These are phyloP conservation scores for Globisporangium splendens DNA, from an alignment of 352 stramenopile species.

Conservation along the genomic window DNA sequence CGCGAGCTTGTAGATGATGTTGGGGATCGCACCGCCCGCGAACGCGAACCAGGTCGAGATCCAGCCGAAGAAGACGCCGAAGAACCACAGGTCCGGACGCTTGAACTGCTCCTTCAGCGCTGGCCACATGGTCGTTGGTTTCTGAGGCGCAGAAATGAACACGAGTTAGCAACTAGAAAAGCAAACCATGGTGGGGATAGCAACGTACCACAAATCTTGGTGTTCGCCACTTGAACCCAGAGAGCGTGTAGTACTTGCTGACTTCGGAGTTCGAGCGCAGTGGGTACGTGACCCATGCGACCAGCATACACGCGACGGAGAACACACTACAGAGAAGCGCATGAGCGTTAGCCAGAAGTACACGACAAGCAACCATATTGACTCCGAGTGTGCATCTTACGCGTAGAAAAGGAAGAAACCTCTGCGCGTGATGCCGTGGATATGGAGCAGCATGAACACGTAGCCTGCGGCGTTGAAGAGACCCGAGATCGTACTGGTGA, in stretches of 20 bases:
- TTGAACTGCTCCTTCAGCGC: conserved; percentile 21
- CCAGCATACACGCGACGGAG: background rate
- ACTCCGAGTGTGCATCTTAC: background rate
- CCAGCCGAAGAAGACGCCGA: conserved; percentile 42
- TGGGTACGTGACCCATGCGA: conserved; percentile 25
- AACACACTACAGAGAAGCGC: background rate
- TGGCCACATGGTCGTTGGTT: conserved; percentile 26
- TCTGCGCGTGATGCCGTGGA: conserved; percentile 33
- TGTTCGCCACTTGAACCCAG: conserved; percentile 11
- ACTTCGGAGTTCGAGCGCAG: conserved; percentile 21
- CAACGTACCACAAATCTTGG: conserved; percentile 11
- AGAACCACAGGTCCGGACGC: conserved; percentile 34
- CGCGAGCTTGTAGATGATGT: conserved; percentile 31
- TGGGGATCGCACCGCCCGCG: conserved; percentile 38
- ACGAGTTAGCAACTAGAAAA: background rate
- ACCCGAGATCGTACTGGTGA: conserved; percentile 40
- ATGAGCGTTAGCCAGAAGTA: background rate
- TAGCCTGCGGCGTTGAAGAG: conserved; percentile 54
- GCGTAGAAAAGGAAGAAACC: conserved; percentile 42
- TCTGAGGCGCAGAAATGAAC: conserved; percentile 5
- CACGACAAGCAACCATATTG: too few species aligned
- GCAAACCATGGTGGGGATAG: background rate
- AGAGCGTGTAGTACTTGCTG: conserved; percentile 23
- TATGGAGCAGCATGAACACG: conserved; percentile 42
- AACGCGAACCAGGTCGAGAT: conserved; percentile 40